Evolutionary conservation across 2,329 filamentous ascomycete genomes (phyloP), one percentile per base, ranked within the genome.

Genomic region (Fonsecaea nubica): DNA sequence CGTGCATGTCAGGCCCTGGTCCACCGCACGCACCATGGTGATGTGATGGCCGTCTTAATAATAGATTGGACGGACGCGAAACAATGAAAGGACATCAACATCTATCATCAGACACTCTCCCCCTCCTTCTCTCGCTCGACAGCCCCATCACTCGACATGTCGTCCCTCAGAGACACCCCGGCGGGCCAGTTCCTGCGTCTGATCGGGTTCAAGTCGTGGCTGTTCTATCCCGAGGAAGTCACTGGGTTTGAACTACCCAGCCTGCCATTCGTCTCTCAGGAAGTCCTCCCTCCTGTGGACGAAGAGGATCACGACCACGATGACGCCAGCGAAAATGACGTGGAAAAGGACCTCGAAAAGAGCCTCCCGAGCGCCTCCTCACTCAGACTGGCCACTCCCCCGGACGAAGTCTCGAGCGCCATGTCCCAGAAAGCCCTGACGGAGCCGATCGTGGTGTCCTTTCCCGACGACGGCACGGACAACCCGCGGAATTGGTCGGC

Each of bases 401-500:
- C 59, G 8, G 59, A 62, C 21, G 56, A 55, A 25, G 15, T 48
- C 13, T 60, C 55, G 9, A 62, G 50, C 13, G 59, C 59, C 33
- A 33, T 55, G 50, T 62, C 59, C 25, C 59, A 62, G 36, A 62
- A 62, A 38, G 52, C 8, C 5, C 59, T 62, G 13, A 25, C 63
- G 1, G 61, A 63, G 8, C 62, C 61, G 21, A 73, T 76, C 57
- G 68, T 78, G 0, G 74, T 77, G 9, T 73, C 76, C 38, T 78
- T 75, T 67, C 74, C 75, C 7, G 79, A 80, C 0, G 77, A 77
- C 36, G 85, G 87, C 71, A 77, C 83, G 59, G 77, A 79, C 18
- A 80, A 80, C 61, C 80, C 80, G 6, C 73, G 78, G n/a, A 77
- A 80, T 54, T 81, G 78, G 77, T 73, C 75, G 1, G 73, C 74